phyloP scores from a whole-genome alignment of 2,329 filamentous ascomycete genomes.

The Colletotrichum paranaense region DNA sequence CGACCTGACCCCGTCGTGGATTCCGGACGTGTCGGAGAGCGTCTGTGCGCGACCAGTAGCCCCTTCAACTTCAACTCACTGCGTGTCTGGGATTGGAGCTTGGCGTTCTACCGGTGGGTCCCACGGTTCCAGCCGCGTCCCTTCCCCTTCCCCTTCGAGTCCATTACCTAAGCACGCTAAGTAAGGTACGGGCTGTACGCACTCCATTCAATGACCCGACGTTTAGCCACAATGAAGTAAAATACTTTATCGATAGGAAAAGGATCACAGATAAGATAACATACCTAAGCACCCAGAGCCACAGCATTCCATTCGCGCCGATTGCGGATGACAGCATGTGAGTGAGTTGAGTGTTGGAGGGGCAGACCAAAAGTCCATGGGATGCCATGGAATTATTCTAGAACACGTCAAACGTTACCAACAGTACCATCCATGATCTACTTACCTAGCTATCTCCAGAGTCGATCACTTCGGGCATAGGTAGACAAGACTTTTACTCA shows the following conservation, averaged over 20 bases:
- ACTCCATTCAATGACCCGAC: not conserved
- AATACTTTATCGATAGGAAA: not conserved
- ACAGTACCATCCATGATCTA: too few relatives aligned
- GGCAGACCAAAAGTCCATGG: not conserved
- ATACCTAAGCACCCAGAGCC: not conserved
- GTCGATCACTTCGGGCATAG: too few relatives aligned
- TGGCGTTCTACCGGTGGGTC: not conserved
- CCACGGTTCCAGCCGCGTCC: not conserved
- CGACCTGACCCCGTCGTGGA: not conserved
- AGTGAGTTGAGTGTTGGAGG: not conserved
- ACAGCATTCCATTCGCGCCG: not conserved
- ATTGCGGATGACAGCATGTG: not conserved
- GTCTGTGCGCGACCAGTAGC: conserved; percentile 9
- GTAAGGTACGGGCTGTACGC: too few relatives aligned
- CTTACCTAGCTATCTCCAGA: too few relatives aligned
- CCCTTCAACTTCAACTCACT: not conserved
- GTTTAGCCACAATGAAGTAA: not conserved
- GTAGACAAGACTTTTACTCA: too few relatives aligned
- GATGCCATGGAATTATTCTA: conserved; percentile 13
- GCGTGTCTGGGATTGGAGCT: conserved; percentile 11
- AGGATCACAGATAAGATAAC: not conserved
- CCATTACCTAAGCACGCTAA: too few relatives aligned
- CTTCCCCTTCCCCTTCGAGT: not conserved
- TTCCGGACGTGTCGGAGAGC: conserved; percentile 10
- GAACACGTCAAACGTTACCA: not conserved